Percentiles rank a stretch among this genome's conserved stretches.
Conservation (phyloP, 2,329 filamentous ascomycete genomes). For the Claviceps purpurea region DNA sequence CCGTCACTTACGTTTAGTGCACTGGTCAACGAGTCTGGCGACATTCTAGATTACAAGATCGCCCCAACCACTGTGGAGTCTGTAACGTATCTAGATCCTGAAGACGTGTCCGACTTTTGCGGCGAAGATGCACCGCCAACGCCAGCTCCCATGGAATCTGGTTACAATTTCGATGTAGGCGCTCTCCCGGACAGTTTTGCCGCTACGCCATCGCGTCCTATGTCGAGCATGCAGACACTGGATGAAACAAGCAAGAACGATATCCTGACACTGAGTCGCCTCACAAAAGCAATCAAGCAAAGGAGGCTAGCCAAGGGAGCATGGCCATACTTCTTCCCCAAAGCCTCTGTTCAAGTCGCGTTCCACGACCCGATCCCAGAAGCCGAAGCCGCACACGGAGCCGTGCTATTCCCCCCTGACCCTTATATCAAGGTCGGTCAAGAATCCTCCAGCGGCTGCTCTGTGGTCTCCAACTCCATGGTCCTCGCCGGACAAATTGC, state of each 20-base stretch:
- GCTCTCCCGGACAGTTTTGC: conserved; percentile 8
- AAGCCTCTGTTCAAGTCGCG: conserved; percentile 29
- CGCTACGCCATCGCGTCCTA: conserved; percentile 22
- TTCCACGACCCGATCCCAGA: conserved; percentile 21
- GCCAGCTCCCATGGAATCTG: conserved; percentile 2
- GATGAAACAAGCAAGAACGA: conserved; percentile 29
- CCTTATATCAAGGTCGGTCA: conserved; percentile 33
- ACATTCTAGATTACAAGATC: conserved; percentile 40
- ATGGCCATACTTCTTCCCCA: conserved; percentile 32
- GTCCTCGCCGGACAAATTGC: conserved; percentile 47
- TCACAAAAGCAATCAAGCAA: conserved; percentile 32
- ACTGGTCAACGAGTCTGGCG: conserved; percentile 37
- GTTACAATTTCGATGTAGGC: conserved; percentile 17
- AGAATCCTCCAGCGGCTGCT: conserved; percentile 17
- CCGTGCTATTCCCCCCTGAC: conserved; percentile 26
- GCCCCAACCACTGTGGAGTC: conserved; percentile 38
- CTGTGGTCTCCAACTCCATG: conserved; percentile 35
- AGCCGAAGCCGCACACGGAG: conserved; percentile 3
- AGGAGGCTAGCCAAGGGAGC: conserved; percentile 33
- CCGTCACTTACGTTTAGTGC: conserved; percentile 51
- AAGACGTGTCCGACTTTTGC: conserved; percentile 32
- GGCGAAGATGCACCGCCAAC: conserved; percentile 18
- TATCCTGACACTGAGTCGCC: conserved; percentile 31
- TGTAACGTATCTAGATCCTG: conserved; percentile 44
- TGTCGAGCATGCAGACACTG: conserved; percentile 31